Percentiles rank a stretch among this genome's conserved stretches.
These are phyloP conservation scores for Salvia miltiorrhiza DNA, from an alignment of 257 asterid genomes.

Conservation along the genomic window DNA sequence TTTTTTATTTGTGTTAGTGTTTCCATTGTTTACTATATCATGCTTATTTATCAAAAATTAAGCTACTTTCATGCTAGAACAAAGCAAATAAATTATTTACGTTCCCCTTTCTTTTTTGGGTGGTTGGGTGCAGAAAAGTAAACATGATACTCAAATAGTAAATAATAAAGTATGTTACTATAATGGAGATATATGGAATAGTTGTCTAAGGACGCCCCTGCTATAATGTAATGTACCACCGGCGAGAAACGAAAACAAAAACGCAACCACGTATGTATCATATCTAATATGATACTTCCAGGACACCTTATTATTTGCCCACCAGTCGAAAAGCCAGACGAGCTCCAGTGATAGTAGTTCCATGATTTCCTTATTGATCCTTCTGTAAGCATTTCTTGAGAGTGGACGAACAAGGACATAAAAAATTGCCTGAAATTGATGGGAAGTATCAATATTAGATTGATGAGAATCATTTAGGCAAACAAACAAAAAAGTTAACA, in stretches of 20 bases:
- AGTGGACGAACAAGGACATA: conserved; percentile 65
- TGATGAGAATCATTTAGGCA: conserved; percentile 4
- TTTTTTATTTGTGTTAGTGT: background rate
- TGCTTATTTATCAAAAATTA: background rate
- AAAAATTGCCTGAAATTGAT: conserved; percentile 51
- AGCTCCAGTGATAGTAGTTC: conserved; percentile 77
- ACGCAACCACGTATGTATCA: background rate
- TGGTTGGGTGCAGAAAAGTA: background rate
- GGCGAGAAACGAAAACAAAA: background rate
- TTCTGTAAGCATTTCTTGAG: conserved; percentile 53
- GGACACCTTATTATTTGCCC: conserved; percentile 84
- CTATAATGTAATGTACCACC: background rate
- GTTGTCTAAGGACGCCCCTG: background rate
- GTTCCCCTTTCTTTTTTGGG: background rate
- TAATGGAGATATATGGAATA: background rate
- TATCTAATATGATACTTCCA: background rate
- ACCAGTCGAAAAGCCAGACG: conserved; percentile 94
- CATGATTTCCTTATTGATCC: conserved; percentile 56
- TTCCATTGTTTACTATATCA: background rate
- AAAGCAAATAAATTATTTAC: too few species aligned
- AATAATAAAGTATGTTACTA: background rate
- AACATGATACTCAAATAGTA: background rate
- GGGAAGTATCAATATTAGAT: background rate
- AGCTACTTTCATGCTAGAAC: background rate
- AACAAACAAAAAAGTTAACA: background rate